These are phyloP conservation scores for Magnusiomyces magnusii DNA, from an alignment of 1,139 yeast species.

Conservation along the genomic window DNA sequence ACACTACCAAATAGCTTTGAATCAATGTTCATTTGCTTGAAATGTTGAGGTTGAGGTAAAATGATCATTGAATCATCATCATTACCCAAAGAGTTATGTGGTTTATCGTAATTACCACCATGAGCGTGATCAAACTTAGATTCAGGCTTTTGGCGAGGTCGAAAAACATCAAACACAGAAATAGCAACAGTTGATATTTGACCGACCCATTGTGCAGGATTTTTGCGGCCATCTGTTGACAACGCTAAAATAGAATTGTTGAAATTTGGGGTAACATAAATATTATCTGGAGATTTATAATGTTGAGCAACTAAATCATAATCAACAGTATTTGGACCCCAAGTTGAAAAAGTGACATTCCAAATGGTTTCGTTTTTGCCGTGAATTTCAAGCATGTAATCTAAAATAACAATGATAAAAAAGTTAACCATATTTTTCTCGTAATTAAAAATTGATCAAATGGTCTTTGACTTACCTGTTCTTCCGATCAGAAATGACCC, in stretches of 20 bases:
- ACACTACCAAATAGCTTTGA: conserved; percentile 36
- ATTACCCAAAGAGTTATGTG: neutral
- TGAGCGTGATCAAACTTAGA: conserved; percentile 1
- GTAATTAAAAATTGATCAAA: too few species aligned
- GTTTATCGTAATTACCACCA: neutral
- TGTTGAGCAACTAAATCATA: conserved; percentile 48
- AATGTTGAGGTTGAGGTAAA: conserved; percentile 35
- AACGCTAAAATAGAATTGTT: conserved; percentile 42
- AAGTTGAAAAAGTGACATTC: conserved; percentile 81
- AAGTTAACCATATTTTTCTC: too few species aligned
- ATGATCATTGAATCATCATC: conserved; percentile 28
- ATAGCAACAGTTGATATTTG: conserved; percentile 57
- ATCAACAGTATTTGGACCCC: conserved; percentile 93
- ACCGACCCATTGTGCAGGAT: conserved; percentile 68
- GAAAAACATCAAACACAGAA: conserved; percentile 62
- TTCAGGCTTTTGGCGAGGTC: conserved; percentile 17
- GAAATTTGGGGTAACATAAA: conserved; percentile 78
- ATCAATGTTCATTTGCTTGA: conserved; percentile 14
- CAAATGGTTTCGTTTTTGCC: conserved; percentile 64
- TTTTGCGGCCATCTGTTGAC: conserved; percentile 58
- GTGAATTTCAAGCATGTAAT: conserved; percentile 53
- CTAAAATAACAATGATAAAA: conserved; percentile 19
- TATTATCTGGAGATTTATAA: conserved; percentile 45
- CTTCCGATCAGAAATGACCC: conserved; percentile 35
- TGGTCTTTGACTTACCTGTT: conserved; percentile 24